These are phyloP conservation scores for Citropsis articulata DNA, from an alignment of 345 rosid species.

Conservation along the genomic window DNA sequence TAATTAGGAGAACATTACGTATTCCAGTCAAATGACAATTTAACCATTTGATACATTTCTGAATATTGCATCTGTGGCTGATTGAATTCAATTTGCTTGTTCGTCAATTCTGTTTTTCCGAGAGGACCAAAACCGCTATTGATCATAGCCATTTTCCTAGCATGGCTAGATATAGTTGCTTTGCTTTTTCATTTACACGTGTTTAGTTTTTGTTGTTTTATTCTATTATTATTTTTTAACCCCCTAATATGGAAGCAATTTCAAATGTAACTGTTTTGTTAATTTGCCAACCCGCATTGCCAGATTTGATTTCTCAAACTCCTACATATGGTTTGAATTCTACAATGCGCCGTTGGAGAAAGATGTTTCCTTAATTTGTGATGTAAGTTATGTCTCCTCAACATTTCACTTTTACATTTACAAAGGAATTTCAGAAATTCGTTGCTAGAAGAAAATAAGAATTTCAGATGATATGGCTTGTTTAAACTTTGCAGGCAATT, in stretches of 20 bases:
- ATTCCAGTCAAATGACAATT: not conserved
- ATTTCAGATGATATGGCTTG: slow-evolving; percentile 11
- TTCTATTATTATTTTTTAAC: not conserved
- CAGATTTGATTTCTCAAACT: slow-evolving; percentile 86
- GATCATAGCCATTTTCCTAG: not conserved
- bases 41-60: not conserved
- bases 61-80: not conserved
- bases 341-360: slow-evolving; percentile 73
- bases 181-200: not conserved
- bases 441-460: not conserved
- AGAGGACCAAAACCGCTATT: not conserved
- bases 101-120: not conserved
- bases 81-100: not conserved
- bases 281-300: slow-evolving; percentile 11
- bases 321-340: slow-evolving; percentile 94
- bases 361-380: slow-evolving; percentile 74
- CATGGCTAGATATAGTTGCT: not conserved
- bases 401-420: slow-evolving; percentile 2
- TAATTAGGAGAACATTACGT: not conserved
- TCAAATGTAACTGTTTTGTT: not conserved
- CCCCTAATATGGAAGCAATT: not conserved
- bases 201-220: not conserved
- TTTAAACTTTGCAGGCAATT: slow-evolving; percentile 52
- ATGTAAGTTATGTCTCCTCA: slow-evolving; percentile 48
- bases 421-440: not conserved